phyloP scores from a whole-genome alignment of 179 eudicot species.

The Patellifolia procumbens region DNA sequence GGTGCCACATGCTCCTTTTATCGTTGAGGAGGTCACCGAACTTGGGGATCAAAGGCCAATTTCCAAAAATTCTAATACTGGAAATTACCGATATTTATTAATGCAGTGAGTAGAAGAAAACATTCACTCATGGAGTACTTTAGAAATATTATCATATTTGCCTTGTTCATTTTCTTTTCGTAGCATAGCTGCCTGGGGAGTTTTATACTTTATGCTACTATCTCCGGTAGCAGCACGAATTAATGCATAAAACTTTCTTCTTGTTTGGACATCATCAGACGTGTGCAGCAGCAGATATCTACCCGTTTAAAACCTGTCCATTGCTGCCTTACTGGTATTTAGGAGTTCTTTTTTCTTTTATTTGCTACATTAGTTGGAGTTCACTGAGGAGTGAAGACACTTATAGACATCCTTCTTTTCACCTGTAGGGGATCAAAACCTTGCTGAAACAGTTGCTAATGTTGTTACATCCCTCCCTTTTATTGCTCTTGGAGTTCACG shows the following conservation, averaged over 20 bases:
- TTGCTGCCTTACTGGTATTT: conserved; percentile 40
- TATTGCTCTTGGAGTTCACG: conserved; percentile 78
- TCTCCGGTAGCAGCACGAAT: not conserved
- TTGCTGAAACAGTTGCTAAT: conserved; percentile 78
- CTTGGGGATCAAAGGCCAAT: conserved; percentile 46
- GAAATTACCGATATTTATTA: conserved; percentile 40
- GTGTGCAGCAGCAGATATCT: conserved; percentile 80
- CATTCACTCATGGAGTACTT: not conserved
- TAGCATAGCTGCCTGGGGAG: not conserved
- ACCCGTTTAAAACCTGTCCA: conserved; percentile 71
- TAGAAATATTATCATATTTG: not conserved
- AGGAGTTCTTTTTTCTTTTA: not conserved
- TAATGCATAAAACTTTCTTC: conserved; percentile 5
- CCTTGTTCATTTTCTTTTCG: not conserved
- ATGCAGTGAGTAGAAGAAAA: conserved; percentile 52
- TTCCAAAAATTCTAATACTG: conserved; percentile 27
- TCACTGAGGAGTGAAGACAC: not conserved
- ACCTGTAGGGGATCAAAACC: conserved; percentile 60
- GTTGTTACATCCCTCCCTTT: conserved; percentile 95
- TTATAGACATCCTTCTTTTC: conserved; percentile 1
- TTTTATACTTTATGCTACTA: not conserved
- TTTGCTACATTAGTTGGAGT: not conserved
- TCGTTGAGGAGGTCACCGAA: conserved; percentile 58
- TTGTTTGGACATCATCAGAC: conserved; percentile 42
- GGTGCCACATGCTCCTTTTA: conserved; percentile 71